phyloP scores from a whole-genome alignment of 306 rosid species.

The Senna tora region DNA sequence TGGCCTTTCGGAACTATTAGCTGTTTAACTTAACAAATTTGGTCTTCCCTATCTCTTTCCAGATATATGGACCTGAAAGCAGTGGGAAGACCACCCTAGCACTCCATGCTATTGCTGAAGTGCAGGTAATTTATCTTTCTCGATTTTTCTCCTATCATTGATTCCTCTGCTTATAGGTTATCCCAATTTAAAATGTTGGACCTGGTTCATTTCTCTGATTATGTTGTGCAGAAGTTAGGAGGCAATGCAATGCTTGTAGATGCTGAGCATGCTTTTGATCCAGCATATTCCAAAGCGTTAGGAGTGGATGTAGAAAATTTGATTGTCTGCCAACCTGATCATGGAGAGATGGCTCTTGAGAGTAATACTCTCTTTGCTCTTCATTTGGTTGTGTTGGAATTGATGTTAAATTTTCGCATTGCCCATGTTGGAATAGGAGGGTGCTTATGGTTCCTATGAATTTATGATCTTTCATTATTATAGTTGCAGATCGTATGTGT shows the following conservation, averaged over 20 bases:
- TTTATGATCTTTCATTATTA: conserved; percentile 42
- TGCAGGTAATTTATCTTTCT: conserved; percentile 65
- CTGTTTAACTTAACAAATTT: background rate
- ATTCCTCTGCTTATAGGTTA: background rate
- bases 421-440: conserved; percentile 28
- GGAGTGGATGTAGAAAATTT: conserved; percentile 98
- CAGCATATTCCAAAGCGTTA: conserved; percentile 90
- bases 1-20: conserved; percentile 17
- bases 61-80: conserved; percentile 99
- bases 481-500: conserved; percentile 99
- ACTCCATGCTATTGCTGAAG: conserved; percentile 97
- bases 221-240: conserved; percentile 76
- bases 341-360: conserved; percentile 99
- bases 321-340: conserved; percentile 98
- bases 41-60: conserved; percentile 35
- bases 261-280: conserved; percentile 99
- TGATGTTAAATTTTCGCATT: conserved; percentile 19
- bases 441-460: conserved; percentile 26
- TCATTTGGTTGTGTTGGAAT: conserved; percentile 37
- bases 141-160: conserved; percentile 25
- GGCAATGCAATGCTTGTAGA: conserved; percentile 99
- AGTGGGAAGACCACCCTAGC: conserved; percentile 99
- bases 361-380: conserved; percentile 57
- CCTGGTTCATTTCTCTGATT: conserved; percentile 38
- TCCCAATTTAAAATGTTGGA: conserved; percentile 19